Evolutionary conservation across 2,329 filamentous ascomycete genomes (phyloP).

Genomic region (Cytospora paraplurivora): DNA sequence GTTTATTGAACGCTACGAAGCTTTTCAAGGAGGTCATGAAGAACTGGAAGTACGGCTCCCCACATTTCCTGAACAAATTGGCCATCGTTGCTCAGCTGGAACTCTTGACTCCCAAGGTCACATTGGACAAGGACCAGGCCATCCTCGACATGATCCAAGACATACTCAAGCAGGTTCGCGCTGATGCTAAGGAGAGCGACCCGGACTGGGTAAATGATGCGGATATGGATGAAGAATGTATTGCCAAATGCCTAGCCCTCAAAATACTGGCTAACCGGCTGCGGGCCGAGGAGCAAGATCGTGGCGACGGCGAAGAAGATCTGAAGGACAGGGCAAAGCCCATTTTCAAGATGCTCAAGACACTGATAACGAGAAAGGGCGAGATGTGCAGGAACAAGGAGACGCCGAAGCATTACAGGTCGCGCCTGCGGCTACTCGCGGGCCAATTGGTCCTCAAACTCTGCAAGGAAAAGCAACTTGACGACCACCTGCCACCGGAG

Average conservation of each 20-base stretch:
- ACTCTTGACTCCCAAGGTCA: conserved; percentile 71
- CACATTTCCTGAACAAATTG: conserved; percentile 75
- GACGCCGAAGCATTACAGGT: conserved; percentile 76
- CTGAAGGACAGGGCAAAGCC: conserved; percentile 61
- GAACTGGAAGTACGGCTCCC: conserved; percentile 70
- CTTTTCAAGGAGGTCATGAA: conserved; percentile 76
- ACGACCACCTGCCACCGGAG: conserved; percentile 69
- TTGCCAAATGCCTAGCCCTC: conserved; percentile 80
- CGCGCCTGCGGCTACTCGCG: conserved; percentile 79
- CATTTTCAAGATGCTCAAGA: conserved; percentile 78
- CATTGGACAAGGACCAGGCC: conserved; percentile 72
- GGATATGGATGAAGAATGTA: conserved; percentile 75
- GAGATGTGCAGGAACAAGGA: conserved; percentile 75
- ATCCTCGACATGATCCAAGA: conserved; percentile 78
- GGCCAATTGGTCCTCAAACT: conserved; percentile 83
- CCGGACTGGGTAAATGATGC: conserved; percentile 69
- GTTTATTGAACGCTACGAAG: conserved; percentile 79
- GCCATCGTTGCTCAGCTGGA: conserved; percentile 74
- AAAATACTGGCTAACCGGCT: conserved; percentile 86
- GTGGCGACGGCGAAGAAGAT: conserved; percentile 49
- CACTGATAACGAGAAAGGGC: conserved; percentile 72
- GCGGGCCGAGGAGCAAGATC: conserved; percentile 53
- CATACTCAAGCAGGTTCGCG: conserved; percentile 71
- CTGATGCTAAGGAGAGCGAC: conserved; percentile 57
- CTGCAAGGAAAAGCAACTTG: conserved; percentile 73